A percentile compares a stretch with the other conserved stretches of the same genome.
These are phyloP conservation scores for Stachybotrys echinatus DNA, from an alignment of 2,329 filamentous ascomycete genomes.

Conservation along the genomic window DNA sequence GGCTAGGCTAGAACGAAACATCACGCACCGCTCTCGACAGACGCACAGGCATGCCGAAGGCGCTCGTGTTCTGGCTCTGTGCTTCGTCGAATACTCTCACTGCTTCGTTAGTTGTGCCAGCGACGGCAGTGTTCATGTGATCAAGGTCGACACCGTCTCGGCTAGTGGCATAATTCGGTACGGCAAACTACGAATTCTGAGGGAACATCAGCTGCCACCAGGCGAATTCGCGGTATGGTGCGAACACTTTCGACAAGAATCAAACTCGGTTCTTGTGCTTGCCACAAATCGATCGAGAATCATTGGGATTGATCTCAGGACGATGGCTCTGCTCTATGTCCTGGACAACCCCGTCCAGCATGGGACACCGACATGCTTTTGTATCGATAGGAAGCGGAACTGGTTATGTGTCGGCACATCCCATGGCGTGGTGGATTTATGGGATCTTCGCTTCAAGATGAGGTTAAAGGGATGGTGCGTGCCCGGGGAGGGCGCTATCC, in stretches of 20 bases:
- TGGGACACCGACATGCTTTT: slow-evolving; percentile 87
- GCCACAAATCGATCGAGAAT: slow-evolving; percentile 84
- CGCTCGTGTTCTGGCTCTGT: slow-evolving; percentile 71
- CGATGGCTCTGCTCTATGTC: slow-evolving; percentile 75
- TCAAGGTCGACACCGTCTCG: slow-evolving; percentile 62
- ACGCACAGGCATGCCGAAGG: slow-evolving; percentile 72
- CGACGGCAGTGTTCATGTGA: slow-evolving; percentile 85
- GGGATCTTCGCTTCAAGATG: slow-evolving; percentile 94
- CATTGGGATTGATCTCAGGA: slow-evolving; percentile 78
- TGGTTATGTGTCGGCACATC: slow-evolving; percentile 91
- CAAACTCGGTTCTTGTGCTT: slow-evolving; percentile 74
- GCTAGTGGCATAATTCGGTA: slow-evolving; percentile 60
- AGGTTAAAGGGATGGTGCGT: slow-evolving; percentile 85
- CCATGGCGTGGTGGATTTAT: slow-evolving; percentile 87
- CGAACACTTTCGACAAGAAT: slow-evolving; percentile 83
- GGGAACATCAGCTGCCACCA: slow-evolving; percentile 71
- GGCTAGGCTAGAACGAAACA: slow-evolving; percentile 81
- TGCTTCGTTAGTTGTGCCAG: slow-evolving; percentile 87
- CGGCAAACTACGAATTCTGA: slow-evolving; percentile 68
- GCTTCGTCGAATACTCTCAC: slow-evolving; percentile 91
- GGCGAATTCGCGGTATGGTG: slow-evolving; percentile 83
- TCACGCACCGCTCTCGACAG: slow-evolving; percentile 80
- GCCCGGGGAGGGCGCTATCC: slow-evolving; percentile 72
- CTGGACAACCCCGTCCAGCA: slow-evolving; percentile 88
- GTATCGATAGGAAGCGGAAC: slow-evolving; percentile 76